A percentile compares a stretch with the other conserved stretches of the same genome.
These are phyloP conservation scores for Suillus decipiens DNA, from an alignment of 768 basidiomycete genomes.

Conservation along the genomic window DNA sequence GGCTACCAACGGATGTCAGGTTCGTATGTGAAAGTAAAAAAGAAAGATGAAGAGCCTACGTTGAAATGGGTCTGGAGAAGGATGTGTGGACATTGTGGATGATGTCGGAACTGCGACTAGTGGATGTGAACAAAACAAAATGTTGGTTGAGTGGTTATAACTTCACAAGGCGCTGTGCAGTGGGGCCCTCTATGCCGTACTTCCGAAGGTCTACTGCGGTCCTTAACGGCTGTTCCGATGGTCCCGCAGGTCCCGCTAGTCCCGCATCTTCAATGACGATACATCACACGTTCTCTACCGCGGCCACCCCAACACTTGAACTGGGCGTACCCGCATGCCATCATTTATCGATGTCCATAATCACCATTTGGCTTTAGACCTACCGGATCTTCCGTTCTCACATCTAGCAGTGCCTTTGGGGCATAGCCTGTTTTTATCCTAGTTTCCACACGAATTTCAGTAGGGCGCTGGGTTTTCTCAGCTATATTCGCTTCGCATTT, in stretches of 20 bases:
- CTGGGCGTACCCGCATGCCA: background rate
- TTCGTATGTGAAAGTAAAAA: background rate
- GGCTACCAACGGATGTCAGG: constrained; percentile 13
- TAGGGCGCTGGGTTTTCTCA: constrained; percentile 5
- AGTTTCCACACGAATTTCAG: background rate
- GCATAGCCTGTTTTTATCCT: constrained; percentile 1
- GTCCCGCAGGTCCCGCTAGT: background rate
- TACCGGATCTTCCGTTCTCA: constrained; percentile 1
- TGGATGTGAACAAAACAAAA: constrained; percentile 11
- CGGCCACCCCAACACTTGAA: background rate
- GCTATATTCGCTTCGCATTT: background rate
- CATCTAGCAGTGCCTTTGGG: background rate
- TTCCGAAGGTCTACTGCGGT: background rate
- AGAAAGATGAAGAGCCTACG: constrained; percentile 12
- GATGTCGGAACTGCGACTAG: constrained; percentile 15
- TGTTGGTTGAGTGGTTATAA: constrained; percentile 9
- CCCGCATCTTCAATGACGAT: background rate
- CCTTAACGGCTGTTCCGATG: too few species aligned
- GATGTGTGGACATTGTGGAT: constrained; percentile 18
- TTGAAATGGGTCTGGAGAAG: constrained; percentile 23
- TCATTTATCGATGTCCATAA: background rate
- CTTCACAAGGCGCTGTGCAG: constrained; percentile 5
- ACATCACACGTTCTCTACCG: background rate
- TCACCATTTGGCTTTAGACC: background rate
- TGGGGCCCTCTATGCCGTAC: background rate